Evolutionary conservation across 73 alveolate genomes (phyloP).

Genomic region (Tetrahymena elliotti): DNA sequence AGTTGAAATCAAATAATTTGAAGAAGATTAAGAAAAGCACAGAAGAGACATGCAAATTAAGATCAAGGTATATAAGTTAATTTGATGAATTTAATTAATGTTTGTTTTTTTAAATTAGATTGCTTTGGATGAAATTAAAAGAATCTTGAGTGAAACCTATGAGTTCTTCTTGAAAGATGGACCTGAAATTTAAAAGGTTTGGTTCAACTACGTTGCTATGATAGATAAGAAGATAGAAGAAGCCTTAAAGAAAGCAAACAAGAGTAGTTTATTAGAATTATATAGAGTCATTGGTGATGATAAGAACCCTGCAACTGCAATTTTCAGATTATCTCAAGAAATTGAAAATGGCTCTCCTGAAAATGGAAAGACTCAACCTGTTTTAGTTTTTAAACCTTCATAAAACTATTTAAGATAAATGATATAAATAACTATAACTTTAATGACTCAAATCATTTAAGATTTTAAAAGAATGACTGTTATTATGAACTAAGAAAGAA

Average conservation of each 20-base stretch:
- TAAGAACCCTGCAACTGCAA: constrained; percentile 46
- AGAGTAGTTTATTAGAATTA: constrained; percentile 72
- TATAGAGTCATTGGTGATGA: constrained; percentile 70
- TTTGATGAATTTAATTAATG: background rate
- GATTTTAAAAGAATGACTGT: constrained; percentile 60
- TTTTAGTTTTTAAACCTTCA: constrained; percentile 21
- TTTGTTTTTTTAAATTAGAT: background rate
- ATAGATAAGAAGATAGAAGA: constrained; percentile 76
- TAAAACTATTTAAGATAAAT: constrained; percentile 25
- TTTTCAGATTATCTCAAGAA: constrained; percentile 36
- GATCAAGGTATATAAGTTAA: background rate
- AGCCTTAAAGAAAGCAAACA: constrained; percentile 82
- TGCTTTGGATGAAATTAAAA: constrained; percentile 60
- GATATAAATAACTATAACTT: constrained; percentile 28
- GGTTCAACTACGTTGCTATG: constrained; percentile 53
- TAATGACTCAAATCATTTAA: constrained; percentile 61
- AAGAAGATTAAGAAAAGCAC: constrained; percentile 62
- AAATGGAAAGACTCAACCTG: constrained; percentile 7
- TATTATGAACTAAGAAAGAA: constrained; percentile 69
- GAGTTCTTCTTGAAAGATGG: constrained; percentile 65
- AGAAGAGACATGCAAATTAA: constrained; percentile 44
- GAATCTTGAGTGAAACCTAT: constrained; percentile 63
- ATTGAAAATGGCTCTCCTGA: constrained; percentile 35
- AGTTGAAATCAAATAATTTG: constrained; percentile 57
- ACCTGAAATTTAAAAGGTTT: constrained; percentile 48